phyloP scores from a whole-genome alignment of 768 basidiomycete species.

The Suillus placidus region DNA sequence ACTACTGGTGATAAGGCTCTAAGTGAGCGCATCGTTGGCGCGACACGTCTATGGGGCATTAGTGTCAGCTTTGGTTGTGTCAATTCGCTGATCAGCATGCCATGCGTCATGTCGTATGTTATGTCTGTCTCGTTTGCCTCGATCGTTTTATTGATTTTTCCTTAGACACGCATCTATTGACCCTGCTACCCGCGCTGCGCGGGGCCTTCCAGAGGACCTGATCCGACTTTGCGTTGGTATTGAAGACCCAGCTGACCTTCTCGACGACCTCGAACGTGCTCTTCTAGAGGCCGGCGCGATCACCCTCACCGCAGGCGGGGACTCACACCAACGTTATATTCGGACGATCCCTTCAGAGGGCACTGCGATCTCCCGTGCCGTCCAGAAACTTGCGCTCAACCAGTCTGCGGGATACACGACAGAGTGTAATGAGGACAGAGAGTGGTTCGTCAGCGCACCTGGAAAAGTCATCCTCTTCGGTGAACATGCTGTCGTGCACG shows the following conservation, averaged over 20 bases:
- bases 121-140: slow-evolving; percentile 7
- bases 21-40: slow-evolving; percentile 91
- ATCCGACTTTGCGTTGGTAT: slow-evolving; percentile 98
- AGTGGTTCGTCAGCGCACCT: slow-evolving; percentile 92
- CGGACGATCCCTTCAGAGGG: slow-evolving; percentile 38
- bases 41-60: slow-evolving; percentile 94
- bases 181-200: slow-evolving; percentile 90
- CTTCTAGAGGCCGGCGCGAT: slow-evolving; percentile 92
- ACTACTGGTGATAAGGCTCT: slow-evolving; percentile 89
- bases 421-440: slow-evolving; percentile 40
- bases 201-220: slow-evolving; percentile 97
- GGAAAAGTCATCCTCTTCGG: slow-evolving; percentile 98
- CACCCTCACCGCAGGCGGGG: slow-evolving; percentile 50
- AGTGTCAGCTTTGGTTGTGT: slow-evolving; percentile 98
- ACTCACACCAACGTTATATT: slow-evolving; percentile 52
- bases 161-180: slow-evolving; percentile 95
- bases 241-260: slow-evolving; percentile 89
- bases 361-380: slow-evolving; percentile 54
- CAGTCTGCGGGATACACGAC: slow-evolving; percentile 22
- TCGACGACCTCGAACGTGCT: slow-evolving; percentile 94
- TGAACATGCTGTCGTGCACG: slow-evolving; percentile 98
- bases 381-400: slow-evolving; percentile 62
- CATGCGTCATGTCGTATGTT: slow-evolving; percentile 98
- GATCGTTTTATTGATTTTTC: slow-evolving; percentile 7
- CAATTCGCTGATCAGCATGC: slow-evolving; percentile 98